Conservation (phyloP, 2,329 filamentous ascomycete species). For the Mycosphaerella sp. region DNA sequence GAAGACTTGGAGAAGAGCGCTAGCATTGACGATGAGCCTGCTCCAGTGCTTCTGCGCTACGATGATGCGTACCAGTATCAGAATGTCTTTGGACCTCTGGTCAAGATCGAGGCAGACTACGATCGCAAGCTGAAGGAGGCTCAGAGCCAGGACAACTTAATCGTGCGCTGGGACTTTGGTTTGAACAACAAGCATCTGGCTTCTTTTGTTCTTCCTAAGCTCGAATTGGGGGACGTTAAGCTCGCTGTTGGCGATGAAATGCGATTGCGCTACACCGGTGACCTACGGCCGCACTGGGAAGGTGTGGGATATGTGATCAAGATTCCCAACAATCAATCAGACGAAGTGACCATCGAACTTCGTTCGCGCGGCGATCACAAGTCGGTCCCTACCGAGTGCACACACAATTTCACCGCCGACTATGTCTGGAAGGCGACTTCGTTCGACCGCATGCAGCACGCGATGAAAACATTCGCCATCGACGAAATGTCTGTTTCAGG, state of each 20-base stretch:
- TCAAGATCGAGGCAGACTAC: conserved; percentile 99
- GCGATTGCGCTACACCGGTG: conserved; percentile 93
- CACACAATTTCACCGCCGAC: conserved; percentile 95
- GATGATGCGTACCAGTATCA: conserved; percentile 98
- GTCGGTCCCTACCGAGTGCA: conserved; percentile 89
- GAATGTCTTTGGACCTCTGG: conserved; percentile 94
- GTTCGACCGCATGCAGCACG: conserved; percentile 97
- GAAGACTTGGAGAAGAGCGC: conserved; percentile 85
- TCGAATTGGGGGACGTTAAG: conserved; percentile 96
- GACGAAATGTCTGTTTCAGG: conserved; percentile 98
- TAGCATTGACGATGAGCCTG: conserved; percentile 89
- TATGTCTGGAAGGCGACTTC: conserved; percentile 99
- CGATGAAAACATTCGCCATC: conserved; percentile 98
- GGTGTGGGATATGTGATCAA: conserved; percentile 99
- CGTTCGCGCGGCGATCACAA: conserved; percentile 95
- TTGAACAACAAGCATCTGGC: conserved; percentile 96
- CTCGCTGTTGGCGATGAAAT: conserved; percentile 97
- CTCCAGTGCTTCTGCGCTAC: conserved; percentile 85
- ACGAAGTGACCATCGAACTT: conserved; percentile 92
- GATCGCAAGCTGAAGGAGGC: conserved; percentile 98
- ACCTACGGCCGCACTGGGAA: conserved; percentile 87
- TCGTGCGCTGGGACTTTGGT: conserved; percentile 90
- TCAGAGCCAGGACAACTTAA: conserved; percentile 90
- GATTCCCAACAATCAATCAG: conserved; percentile 98
- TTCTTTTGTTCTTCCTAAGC: conserved; percentile 91